Conservation (phyloP, 2,329 filamentous ascomycete species). For the Fusarium abutilonis region DNA sequence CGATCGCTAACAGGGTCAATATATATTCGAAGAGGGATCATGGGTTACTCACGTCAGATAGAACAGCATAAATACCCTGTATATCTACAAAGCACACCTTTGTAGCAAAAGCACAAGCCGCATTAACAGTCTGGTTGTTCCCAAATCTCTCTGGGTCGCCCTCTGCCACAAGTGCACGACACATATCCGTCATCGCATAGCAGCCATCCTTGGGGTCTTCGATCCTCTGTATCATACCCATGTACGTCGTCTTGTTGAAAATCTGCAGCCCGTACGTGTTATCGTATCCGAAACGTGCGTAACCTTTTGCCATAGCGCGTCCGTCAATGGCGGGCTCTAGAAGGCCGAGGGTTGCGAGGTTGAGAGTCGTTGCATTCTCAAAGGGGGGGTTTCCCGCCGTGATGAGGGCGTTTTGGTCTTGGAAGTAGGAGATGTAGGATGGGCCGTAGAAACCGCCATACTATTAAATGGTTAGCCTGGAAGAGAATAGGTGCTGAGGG, state of each 20-base stretch:
- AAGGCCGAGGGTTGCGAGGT: conserved; percentile 70
- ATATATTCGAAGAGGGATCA: neutral
- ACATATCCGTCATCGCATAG: conserved; percentile 59
- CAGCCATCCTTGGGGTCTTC: conserved; percentile 55
- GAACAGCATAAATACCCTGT: conserved; percentile 17
- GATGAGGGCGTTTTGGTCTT: conserved; percentile 65
- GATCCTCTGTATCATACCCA: conserved; percentile 17
- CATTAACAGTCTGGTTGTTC: conserved; percentile 50
- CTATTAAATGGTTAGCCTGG: conserved; percentile 2
- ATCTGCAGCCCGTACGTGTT: conserved; percentile 72
- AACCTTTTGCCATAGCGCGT: conserved; percentile 64
- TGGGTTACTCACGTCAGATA: conserved; percentile 1
- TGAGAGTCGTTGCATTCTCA: conserved; percentile 57
- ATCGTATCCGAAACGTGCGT: conserved; percentile 64
- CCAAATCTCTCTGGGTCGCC: conserved; percentile 55
- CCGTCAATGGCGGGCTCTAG: conserved; percentile 74
- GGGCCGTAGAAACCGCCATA: conserved; percentile 75
- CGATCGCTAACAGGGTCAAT: conserved; percentile 56
- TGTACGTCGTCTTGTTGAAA: conserved; percentile 57
- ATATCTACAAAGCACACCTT: conserved; percentile 26
- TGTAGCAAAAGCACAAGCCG: conserved; percentile 63
- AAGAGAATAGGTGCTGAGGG: fast-evolving
- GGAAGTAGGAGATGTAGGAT: conserved; percentile 63
- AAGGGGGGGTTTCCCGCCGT: conserved; percentile 1
- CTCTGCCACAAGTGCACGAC: conserved; percentile 49